These are phyloP conservation scores for Rhododendron mucronatum DNA, from an alignment of 148 eudicot species.

Conservation along the genomic window DNA sequence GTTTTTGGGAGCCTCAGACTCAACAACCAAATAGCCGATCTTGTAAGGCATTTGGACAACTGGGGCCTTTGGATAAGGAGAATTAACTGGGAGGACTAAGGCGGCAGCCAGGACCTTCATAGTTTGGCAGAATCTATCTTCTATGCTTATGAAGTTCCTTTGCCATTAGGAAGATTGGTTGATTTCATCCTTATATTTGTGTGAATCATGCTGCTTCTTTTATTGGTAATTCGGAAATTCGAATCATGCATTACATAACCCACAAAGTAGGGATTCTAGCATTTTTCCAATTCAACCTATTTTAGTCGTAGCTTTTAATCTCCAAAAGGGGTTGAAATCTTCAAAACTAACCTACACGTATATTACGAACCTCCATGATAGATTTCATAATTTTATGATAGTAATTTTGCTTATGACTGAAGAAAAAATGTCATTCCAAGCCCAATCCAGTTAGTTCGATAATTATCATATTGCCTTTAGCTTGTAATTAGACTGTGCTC, in stretches of 20 bases:
- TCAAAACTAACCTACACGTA: background rate
- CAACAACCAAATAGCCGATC: background rate
- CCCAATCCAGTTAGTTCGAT: background rate
- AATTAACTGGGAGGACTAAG: background rate
- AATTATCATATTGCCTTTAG: background rate
- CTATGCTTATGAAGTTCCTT: background rate
- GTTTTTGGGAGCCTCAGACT: background rate
- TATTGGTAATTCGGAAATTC: too few relatives aligned
- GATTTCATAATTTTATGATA: background rate
- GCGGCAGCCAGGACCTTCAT: background rate
- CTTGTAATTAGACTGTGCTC: background rate
- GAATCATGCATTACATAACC: background rate
- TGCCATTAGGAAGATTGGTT: background rate
- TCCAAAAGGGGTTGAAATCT: background rate
- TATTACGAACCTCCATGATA: background rate
- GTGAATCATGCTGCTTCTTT: background rate
- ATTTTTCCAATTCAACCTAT: background rate
- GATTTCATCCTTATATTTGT: background rate
- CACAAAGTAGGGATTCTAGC: background rate
- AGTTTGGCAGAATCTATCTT: background rate
- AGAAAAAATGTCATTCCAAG: background rate
- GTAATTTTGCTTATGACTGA: background rate
- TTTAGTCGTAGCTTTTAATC: background rate
- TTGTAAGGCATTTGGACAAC: background rate
- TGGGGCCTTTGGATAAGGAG: background rate